Percentiles rank a stretch among this genome's conserved stretches.
phyloP scores from a whole-genome alignment of 2,329 filamentous ascomycete genomes.

The Clarireedia monteithiana region DNA sequence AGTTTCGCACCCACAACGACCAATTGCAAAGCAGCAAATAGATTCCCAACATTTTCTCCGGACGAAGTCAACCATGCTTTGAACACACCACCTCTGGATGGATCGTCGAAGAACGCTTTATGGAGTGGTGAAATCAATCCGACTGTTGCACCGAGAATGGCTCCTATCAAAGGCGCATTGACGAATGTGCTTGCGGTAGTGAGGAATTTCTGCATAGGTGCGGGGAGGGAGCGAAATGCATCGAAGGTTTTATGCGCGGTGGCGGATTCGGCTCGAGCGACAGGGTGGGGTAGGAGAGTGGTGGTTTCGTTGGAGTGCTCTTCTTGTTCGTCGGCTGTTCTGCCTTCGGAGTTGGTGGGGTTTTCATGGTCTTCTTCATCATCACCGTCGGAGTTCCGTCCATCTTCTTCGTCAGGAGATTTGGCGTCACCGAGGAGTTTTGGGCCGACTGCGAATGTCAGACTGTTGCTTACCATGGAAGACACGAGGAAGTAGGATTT shows the following conservation, averaged over 20 bases:
- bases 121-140: conserved; percentile 54
- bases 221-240: conserved; percentile 16
- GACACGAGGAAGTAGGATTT: conserved; percentile 61
- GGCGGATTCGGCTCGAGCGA: conserved; percentile 1
- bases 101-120: conserved; percentile 50
- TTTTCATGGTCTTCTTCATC: conserved; percentile 22
- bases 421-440: conserved; percentile 43
- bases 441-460: conserved; percentile 58
- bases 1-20: conserved; percentile 59
- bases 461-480: conserved; percentile 52
- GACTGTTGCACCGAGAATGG: conserved; percentile 47
- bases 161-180: conserved; percentile 55
- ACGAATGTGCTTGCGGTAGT: conserved; percentile 40
- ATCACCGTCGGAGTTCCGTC: conserved; percentile 5
- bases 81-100: conserved; percentile 52
- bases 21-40: conserved; percentile 59
- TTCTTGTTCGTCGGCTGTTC: conserved; percentile 22
- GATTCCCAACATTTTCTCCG: conserved; percentile 51
- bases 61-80: conserved; percentile 58
- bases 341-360: conserved; percentile 20
- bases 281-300: conserved; percentile 13
- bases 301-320: conserved; percentile 18
- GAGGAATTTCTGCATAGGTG: conserved; percentile 6
- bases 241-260: background rate
- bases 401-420: conserved; percentile 27